A percentile compares a stretch with the other conserved stretches of the same genome.
Evolutionary conservation across 139 green algal species (phyloP).

Genomic region (Zygnema circumcarinatum): DNA sequence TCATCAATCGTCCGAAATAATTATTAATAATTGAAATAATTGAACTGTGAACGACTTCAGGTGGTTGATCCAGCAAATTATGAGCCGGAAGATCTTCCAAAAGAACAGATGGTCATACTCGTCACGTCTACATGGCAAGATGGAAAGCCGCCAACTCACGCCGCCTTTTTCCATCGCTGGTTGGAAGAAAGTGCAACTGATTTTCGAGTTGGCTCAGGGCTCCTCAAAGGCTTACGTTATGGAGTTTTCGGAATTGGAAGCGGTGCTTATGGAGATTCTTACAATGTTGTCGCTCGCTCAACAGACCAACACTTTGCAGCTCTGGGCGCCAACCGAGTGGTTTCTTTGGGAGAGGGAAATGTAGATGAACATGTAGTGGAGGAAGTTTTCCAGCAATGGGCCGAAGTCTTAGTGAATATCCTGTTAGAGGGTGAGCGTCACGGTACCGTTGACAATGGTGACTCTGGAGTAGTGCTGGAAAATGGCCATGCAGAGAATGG

Average conservation of each 20-base stretch:
- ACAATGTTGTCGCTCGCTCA: slow-evolving; percentile 32
- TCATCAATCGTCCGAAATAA: neutral
- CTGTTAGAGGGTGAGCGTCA: neutral
- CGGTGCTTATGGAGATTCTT: slow-evolving; percentile 40
- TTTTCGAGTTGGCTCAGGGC: slow-evolving; percentile 40
- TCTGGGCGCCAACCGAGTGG: slow-evolving; percentile 27
- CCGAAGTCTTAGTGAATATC: neutral
- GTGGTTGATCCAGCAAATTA: slow-evolving; percentile 36
- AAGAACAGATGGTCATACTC: slow-evolving; percentile 31
- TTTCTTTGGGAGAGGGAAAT: slow-evolving; percentile 33
- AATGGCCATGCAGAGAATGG: no score
- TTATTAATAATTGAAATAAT: neutral
- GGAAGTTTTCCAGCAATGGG: slow-evolving; percentile 27
- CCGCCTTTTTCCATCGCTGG: slow-evolving; percentile 30
- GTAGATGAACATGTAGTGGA: slow-evolving; percentile 37
- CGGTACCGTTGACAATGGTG: neutral
- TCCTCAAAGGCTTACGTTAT: slow-evolving; percentile 36
- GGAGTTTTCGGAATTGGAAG: slow-evolving; percentile 48
- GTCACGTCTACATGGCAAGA: slow-evolving; percentile 54
- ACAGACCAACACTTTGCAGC: slow-evolving; percentile 3
- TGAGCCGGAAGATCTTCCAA: slow-evolving; percentile 52
- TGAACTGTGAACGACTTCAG: neutral
- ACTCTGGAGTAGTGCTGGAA: neutral
- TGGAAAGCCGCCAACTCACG: slow-evolving; percentile 24
- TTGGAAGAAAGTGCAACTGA: slow-evolving; percentile 45